Evolutionary conservation across 192 early-diverging fungal genomes (phyloP), one percentile per base, ranked within the genome.

Genomic region (Mortierella claussenii): DNA sequence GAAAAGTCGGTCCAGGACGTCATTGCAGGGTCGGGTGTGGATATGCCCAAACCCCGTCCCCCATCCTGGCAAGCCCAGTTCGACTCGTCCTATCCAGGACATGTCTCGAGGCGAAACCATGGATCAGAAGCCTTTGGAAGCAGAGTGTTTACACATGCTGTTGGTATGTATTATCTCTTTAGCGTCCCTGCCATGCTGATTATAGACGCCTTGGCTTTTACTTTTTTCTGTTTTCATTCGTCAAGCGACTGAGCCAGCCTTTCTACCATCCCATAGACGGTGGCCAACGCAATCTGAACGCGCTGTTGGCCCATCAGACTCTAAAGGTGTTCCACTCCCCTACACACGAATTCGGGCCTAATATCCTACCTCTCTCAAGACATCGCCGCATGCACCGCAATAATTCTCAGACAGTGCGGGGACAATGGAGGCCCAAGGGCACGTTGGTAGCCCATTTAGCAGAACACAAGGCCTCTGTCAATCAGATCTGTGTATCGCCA

Each of bases 381-480:
- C 73, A 76, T 24, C 50, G 73, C 0, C 63, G 63, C n/a, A 62
- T 76, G 51, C 21, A 65, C 23, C 64, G 73, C 0, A 76, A 57
- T 31, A 76, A 67, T 15, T 62, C 73, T 2, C 73, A 76, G 46
- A 62, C 73, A 17, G 64, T 76, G 7, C 42, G 59, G 18, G 65
- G 64, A 47, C 73, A 76, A 42, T 66, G 64, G 73, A 52, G 73
- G 34, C 73, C 73, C 7, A 44, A 67, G 76, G 80, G 89, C 18
- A 90, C 82, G 13, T 67, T 97, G 33, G 88, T 96, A 15, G 93
- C 92, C 11, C 89, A 93, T 57, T 79, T 97, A 20, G 82, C 86
- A 12, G 96, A 98, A 58, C 97, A 98, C 64, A 93, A 87, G 24
- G 89, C 85, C n/a, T 62, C 89, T 2, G 83, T 97, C 18, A 90